A percentile compares a stretch with the other conserved stretches of the same genome.
phyloP scores from a whole-genome alignment of 805 yeast genomes.

The Saturnispora halmiae region DNA sequence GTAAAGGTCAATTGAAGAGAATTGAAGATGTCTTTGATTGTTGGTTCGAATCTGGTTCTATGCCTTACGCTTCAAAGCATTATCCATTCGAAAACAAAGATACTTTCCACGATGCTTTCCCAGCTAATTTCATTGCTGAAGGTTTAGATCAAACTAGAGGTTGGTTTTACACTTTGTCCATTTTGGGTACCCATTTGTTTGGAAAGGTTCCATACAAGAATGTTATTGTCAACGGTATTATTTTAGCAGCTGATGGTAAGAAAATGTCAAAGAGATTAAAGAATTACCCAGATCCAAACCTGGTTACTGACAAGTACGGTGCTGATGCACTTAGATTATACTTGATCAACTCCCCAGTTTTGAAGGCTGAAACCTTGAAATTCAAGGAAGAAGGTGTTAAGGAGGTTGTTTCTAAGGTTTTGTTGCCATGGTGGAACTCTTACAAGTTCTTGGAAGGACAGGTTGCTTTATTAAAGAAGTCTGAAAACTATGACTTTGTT shows the following conservation, averaged over 20 bases:
- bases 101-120: constrained; percentile 65
- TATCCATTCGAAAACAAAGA: constrained; percentile 85
- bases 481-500: constrained; percentile 57
- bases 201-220: constrained; percentile 89
- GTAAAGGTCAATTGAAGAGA: constrained; percentile 82
- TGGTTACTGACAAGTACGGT: constrained; percentile 80
- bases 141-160: constrained; percentile 99
- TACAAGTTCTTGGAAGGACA: constrained; percentile 95
- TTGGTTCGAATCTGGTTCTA: constrained; percentile 99
- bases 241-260: constrained; percentile 95
- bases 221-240: constrained; percentile 93
- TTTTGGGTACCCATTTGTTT: constrained; percentile 90
- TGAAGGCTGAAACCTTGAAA: constrained; percentile 92
- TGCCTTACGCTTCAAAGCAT: constrained; percentile 97
- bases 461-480: constrained; percentile 73
- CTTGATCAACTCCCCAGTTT: constrained; percentile 93
- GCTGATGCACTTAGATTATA: constrained; percentile 96
- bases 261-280: constrained; percentile 98
- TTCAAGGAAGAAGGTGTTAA: constrained; percentile 99
- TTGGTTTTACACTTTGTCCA: constrained; percentile 97
- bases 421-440: constrained; percentile 98
- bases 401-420: constrained; percentile 91
- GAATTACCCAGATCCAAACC: constrained; percentile 92
- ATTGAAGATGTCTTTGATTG: constrained; percentile 98
- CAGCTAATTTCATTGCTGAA: constrained; percentile 96